These are phyloP conservation scores for Metschnikowia hibisci DNA, from an alignment of 805 yeast species.

Conservation along the genomic window DNA sequence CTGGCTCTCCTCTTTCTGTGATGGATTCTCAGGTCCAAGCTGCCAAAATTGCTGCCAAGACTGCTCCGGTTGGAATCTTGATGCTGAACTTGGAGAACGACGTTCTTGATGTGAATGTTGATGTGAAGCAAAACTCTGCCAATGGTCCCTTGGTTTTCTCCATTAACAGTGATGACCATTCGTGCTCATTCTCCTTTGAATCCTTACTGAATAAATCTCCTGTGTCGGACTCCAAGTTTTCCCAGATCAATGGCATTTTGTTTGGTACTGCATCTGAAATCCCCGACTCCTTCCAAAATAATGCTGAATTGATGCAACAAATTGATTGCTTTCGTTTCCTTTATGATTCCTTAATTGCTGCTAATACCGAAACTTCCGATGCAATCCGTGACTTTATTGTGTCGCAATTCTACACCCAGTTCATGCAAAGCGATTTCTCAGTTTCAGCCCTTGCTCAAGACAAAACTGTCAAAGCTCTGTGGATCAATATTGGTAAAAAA, in stretches of 20 bases:
- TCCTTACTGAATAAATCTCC: background rate
- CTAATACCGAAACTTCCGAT: slow-evolving; percentile 2
- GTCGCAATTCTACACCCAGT: slow-evolving; percentile 5
- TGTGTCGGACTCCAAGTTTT: slow-evolving; percentile 2
- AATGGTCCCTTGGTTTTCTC: slow-evolving; percentile 3
- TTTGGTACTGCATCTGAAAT: slow-evolving; percentile 2
- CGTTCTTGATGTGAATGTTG: slow-evolving; percentile 1
- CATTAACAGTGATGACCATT: slow-evolving; percentile 3
- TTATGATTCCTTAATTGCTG: slow-evolving; percentile 2
- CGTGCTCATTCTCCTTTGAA: slow-evolving; percentile 5
- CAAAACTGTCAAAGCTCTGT: background rate
- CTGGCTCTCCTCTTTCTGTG: background rate
- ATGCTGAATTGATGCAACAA: slow-evolving; percentile 4
- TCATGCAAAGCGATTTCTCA: background rate
- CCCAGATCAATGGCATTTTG: slow-evolving; percentile 3
- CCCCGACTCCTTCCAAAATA: background rate
- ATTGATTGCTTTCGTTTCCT: slow-evolving; percentile 5
- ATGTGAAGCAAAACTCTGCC: background rate
- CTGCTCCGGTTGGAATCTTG: background rate
- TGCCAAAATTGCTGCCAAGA: background rate
- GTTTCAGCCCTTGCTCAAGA: background rate
- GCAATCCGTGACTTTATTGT: slow-evolving; percentile 4
- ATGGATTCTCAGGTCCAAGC: background rate
- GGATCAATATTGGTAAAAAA: background rate
- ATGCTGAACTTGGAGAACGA: background rate